Base-by-base conservation (phyloP, 1,284 basidiomycete species). In the Anthracocystis setariae region DNA sequence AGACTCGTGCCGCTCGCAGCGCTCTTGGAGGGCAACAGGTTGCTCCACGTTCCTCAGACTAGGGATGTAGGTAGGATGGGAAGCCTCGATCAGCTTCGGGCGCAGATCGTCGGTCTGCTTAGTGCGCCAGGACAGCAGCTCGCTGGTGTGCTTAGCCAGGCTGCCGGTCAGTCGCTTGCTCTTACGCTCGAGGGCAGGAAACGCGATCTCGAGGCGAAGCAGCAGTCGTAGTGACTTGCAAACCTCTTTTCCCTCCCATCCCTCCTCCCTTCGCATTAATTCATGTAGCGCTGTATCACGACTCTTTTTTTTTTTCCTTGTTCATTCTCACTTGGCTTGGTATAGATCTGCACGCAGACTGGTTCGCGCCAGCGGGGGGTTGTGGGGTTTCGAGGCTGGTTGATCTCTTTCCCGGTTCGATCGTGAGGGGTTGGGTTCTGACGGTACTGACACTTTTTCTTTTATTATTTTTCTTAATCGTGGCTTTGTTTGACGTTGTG, bases 81-180 rank as follows among this genome's bases (percentile, higher is more conserved):
- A n/a, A 50, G 61, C 39, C 53, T 80, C 47, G 65, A 67, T 43
- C 65, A 59, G 48, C 53, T 82, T 15, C 57, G 76, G 25, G 59
- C 74, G 8, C 81, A 82, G 70, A 73, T 82, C 46, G 74, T 82
- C 18, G 81, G 79, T 17, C 46, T 82, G 48, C 65, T 82, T 35
- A 71, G 70, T 23, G 55, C 67, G 24, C 77, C 80, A 4, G 73
- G 56, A 4, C 63, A 73, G 49, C 75, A 78, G 65, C 46, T 82
- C 32, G 74, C 77, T 5, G 70, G 71, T 35, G 60, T 79, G 24
- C 69, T 82, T 17, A 60, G 52, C 27, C 75, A 77, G 56, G 81
- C 80, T 2, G 43, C 54, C 15, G 81, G 81, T 35, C 68, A 61
- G 27, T 47, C 48, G 33, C 64, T 82, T 10, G 73, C 76, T 1